These are phyloP conservation scores for Phalaenopsis hybrid DNA, from an alignment of 116 monocot species.

Conservation along the genomic window DNA sequence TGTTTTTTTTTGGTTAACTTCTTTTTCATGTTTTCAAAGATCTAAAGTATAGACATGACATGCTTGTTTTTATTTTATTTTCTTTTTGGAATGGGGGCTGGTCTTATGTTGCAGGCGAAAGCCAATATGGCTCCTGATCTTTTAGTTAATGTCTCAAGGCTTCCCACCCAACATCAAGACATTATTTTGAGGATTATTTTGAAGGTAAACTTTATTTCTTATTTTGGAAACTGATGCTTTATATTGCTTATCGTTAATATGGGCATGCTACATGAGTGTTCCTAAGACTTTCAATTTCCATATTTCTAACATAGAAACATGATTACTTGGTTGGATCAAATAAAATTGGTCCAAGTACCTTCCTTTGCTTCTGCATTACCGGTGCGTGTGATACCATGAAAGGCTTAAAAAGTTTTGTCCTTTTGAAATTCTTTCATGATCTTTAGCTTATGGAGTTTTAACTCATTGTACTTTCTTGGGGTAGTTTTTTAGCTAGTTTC, in stretches of 20 bases:
- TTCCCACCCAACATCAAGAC: constrained; percentile 77
- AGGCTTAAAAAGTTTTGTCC: background rate
- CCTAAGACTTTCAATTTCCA: background rate
- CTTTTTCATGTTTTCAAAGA: background rate
- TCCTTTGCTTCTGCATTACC: background rate
- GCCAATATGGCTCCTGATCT: constrained; percentile 63
- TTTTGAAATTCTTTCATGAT: background rate
- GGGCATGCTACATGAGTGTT: background rate
- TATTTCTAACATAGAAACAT: background rate
- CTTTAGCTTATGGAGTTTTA: background rate
- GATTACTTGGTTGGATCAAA: background rate
- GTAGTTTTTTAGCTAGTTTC: too few species aligned
- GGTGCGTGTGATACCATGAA: background rate
- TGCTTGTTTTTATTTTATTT: constrained; percentile 9
- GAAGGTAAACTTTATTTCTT: constrained; percentile 38
- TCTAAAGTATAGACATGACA: background rate
- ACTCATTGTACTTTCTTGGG: background rate
- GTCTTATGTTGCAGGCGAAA: constrained; percentile 48
- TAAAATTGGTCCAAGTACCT: background rate
- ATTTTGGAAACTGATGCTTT: background rate
- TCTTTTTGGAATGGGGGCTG: background rate
- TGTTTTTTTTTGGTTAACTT: constrained; percentile 7
- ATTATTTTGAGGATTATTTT: constrained; percentile 74
- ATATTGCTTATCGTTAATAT: background rate
- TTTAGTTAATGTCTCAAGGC: constrained; percentile 40